Percentiles rank a stretch among this genome's conserved stretches.
These are phyloP conservation scores for Botrytis squamosa DNA, from an alignment of 2,329 filamentous ascomycete species.

Conservation along the genomic window DNA sequence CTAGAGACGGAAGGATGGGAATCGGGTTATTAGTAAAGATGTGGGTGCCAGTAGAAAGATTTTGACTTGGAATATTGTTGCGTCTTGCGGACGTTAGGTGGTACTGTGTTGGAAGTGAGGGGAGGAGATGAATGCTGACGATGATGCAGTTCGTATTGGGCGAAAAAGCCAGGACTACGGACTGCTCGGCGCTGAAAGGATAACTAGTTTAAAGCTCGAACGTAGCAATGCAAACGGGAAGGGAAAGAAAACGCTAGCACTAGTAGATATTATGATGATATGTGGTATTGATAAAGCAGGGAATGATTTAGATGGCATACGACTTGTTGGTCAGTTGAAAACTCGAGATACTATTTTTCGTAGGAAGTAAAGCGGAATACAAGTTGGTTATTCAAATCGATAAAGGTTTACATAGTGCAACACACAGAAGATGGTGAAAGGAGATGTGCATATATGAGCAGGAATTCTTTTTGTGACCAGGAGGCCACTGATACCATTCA, in stretches of 20 bases:
- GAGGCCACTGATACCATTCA: background rate
- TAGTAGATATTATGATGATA: background rate
- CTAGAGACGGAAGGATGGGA: background rate
- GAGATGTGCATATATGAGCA: too few relatives aligned
- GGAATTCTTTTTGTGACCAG: background rate
- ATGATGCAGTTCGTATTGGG: too few relatives aligned
- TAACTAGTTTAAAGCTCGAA: background rate
- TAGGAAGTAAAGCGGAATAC: background rate
- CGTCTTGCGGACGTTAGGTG: background rate
- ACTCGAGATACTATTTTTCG: background rate
- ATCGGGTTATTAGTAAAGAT: background rate
- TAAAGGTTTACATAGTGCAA: background rate
- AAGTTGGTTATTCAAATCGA: background rate
- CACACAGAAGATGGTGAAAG: background rate
- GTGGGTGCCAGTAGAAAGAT: background rate
- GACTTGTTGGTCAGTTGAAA: background rate
- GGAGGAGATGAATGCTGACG: background rate
- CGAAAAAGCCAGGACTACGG: too few relatives aligned
- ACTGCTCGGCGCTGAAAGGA: too few relatives aligned
- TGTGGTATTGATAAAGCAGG: background rate
- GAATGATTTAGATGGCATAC: background rate
- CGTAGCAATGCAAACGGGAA: background rate
- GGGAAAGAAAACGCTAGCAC: too few relatives aligned
- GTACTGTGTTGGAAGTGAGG: background rate
- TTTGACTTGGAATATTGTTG: background rate